Evolutionary conservation across 1,139 yeast species (phyloP).

Genomic region (Diutina neorugosa): DNA sequence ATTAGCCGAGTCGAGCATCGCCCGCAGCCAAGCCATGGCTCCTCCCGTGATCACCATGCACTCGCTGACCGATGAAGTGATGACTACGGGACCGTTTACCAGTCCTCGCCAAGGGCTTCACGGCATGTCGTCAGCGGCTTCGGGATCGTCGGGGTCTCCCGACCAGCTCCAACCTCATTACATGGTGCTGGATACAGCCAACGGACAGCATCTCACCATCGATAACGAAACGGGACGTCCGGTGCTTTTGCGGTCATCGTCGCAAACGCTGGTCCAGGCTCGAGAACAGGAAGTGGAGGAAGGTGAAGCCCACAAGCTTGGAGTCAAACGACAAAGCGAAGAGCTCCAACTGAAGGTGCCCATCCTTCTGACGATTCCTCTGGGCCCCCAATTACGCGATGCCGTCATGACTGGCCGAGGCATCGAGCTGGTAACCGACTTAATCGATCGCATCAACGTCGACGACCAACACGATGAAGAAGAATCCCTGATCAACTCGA

Average conservation of each 20-base stretch:
- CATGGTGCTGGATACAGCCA: conserved; percentile 50
- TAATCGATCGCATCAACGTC: conserved; percentile 52
- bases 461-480: conserved; percentile 19
- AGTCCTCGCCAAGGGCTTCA: background rate
- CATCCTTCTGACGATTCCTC: conserved; percentile 39
- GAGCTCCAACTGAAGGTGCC: conserved; percentile 17
- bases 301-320: conserved; percentile 86
- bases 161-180: conserved; percentile 43
- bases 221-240: conserved; percentile 66
- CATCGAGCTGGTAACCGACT: conserved; percentile 55
- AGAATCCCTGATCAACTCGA: conserved; percentile 20
- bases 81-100: background rate
- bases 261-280: conserved; percentile 57
- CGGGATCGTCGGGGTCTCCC: background rate
- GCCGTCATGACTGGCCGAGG: conserved; percentile 74
- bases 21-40: background rate
- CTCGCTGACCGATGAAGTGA: background rate
- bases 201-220: conserved; percentile 43
- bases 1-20: background rate
- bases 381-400: conserved; percentile 66
- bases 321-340: conserved; percentile 49
- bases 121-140: background rate
- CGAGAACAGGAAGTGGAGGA: conserved; percentile 79
- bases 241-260: conserved; percentile 47
- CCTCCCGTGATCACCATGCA: background rate